Evolutionary conservation across 2,329 filamentous ascomycete species (phyloP).

Genomic region (Hirsutella minnesotensis): DNA sequence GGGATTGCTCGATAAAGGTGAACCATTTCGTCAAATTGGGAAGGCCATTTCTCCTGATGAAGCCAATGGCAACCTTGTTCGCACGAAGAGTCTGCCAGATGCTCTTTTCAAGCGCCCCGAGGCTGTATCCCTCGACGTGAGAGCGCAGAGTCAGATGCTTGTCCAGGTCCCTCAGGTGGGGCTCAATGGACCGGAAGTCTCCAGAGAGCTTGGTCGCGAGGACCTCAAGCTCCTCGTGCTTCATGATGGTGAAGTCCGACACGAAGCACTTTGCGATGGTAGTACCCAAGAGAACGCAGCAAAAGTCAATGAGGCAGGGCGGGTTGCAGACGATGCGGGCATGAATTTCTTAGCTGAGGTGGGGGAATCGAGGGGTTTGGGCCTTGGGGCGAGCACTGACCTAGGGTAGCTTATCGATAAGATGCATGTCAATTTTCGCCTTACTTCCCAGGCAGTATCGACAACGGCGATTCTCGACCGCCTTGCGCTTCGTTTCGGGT

Average conservation of each 20-base stretch:
- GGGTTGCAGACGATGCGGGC: not conserved
- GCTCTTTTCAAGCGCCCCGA: conserved; percentile 66
- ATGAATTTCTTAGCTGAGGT: conserved; percentile 8
- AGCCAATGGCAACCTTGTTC: conserved; percentile 74
- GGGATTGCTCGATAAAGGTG: conserved; percentile 67
- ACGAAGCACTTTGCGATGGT: too few species aligned
- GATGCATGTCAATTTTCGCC: conserved; percentile 7
- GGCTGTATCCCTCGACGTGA: conserved; percentile 70
- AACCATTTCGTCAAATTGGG: conserved; percentile 80
- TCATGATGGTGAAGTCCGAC: conserved; percentile 29
- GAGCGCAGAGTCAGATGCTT: conserved; percentile 79
- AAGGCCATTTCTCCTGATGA: conserved; percentile 66
- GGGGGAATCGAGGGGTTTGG: conserved; percentile 12
- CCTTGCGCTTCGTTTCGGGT: not conserved
- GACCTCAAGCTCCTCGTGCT: conserved; percentile 41
- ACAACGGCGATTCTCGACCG: conserved; percentile 2
- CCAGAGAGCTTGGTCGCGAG: conserved; percentile 38
- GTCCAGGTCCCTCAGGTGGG: conserved; percentile 64
- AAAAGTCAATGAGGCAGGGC: not conserved
- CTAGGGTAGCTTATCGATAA: conserved; percentile 13
- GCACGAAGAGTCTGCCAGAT: conserved; percentile 74
- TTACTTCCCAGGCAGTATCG: conserved; percentile 12
- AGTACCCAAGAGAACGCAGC: not conserved
- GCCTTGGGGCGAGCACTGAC: not conserved
- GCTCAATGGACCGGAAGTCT: conserved; percentile 77